A percentile compares a stretch with the other conserved stretches of the same genome.
These are phyloP conservation scores for Chrysanthemum makinoi DNA, from an alignment of 129 eudicot genomes.

Conservation along the genomic window DNA sequence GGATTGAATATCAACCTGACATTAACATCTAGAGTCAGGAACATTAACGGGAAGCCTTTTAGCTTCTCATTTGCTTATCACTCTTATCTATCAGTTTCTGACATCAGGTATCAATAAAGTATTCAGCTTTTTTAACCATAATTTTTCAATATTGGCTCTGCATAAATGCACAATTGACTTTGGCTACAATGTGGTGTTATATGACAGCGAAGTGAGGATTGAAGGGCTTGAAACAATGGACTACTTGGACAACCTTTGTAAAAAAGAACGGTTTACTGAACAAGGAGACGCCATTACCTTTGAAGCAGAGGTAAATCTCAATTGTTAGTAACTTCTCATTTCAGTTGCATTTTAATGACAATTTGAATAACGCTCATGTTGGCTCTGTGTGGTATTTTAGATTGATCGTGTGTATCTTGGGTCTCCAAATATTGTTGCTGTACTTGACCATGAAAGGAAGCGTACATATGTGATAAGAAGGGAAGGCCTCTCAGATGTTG, in stretches of 20 bases:
- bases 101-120: conserved; percentile 62
- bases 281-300: conserved; percentile 96
- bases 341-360: no score
- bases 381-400: no score
- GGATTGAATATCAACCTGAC: conserved; percentile 58
- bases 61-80: conserved; percentile 82
- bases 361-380: no score
- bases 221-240: conserved; percentile 96
- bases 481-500: no score
- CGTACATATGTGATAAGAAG: no score
- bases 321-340: no score
- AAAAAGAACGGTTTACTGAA: conserved; percentile 82
- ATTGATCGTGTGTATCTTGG: no score
- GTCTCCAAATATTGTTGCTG: no score
- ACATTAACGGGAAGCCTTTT: conserved; percentile 80
- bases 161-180: background rate
- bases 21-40: conserved; percentile 75
- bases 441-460: no score
- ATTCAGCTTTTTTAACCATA: conserved; percentile 3
- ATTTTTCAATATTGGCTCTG: background rate
- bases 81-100: conserved; percentile 77
- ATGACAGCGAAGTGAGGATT: conserved; percentile 84
- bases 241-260: conserved; percentile 68
- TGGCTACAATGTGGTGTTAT: conserved; percentile 6
- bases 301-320: conserved; percentile 70